Evolutionary conservation across 2,329 filamentous ascomycete genomes (phyloP).

Genomic region (Phialophora chinensis): DNA sequence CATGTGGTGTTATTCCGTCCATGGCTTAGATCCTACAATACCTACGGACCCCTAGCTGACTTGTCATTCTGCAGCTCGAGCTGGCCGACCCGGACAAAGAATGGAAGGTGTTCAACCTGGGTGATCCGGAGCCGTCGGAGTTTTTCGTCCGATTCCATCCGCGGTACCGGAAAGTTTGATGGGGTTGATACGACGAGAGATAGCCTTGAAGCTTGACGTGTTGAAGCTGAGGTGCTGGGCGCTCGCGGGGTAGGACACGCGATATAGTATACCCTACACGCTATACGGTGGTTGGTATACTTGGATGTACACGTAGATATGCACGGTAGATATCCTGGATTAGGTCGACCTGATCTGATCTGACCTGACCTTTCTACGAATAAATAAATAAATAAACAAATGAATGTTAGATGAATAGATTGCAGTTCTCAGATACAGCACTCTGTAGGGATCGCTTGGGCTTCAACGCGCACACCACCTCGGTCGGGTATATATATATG

Average conservation of each 20-base stretch:
- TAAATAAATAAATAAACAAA: no score
- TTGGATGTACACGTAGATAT: no score
- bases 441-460: no score
- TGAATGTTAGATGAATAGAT: no score
- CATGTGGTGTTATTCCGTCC: neutral
- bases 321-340: no score
- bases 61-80: neutral
- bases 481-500: no score
- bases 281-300: neutral
- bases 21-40: neutral
- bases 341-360: no score
- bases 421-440: no score
- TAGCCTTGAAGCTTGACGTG: no score
- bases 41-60: neutral
- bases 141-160: conserved; percentile 18
- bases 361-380: no score
- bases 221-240: no score
- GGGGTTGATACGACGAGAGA: neutral
- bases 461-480: no score
- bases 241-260: neutral
- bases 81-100: conserved; percentile 17
- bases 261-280: neutral
- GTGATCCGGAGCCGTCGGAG: conserved; percentile 21
- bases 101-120: conserved; percentile 23
- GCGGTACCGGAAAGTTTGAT: conserved; percentile 13